Base-by-base conservation (phyloP, 2,329 filamentous ascomycete species). In the Emydomyces testavorans region DNA sequence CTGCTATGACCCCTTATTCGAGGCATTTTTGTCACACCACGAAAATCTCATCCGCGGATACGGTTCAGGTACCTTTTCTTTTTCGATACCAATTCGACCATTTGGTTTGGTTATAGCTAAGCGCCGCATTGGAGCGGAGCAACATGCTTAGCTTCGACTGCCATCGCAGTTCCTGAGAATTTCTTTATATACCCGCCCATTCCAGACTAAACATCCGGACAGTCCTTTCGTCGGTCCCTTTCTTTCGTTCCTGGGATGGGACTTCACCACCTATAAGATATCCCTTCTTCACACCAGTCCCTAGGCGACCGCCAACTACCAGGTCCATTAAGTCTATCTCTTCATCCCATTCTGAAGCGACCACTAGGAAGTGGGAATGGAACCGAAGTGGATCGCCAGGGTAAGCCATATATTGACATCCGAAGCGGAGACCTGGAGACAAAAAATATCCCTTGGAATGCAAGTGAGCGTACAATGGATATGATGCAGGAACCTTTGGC, bases 211-310 rank as follows among this genome's bases (percentile, higher is more conserved):
- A 94, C 0, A 83, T 78, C 55, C 85, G 75, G 18, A 90, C 66
- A 26, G 53, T 60, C 16, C 56, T 46, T 49, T 57, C 42, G n/a
- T 52, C 65, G 44, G 63, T 53, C 20, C 60, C 53, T 26, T 60
- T 72, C 13, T 62, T 56, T 8, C 61, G 63, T 28, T 70, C 63
- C 32, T 59, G 61, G 1, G 62, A 58, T 6, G 63, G 39, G 46
- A 75, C 69, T 57, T 77, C 72, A 0, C 86, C 88, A 5, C 89
- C 90, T 49, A 98, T 75, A 46, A 98, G 69, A 58, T 88, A 95
- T 0, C 86, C 85, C 67, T 98, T 98, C 73, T 98, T 98, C 16
- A 96, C 92, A 42, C 86, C 86, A 1, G 92, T 96, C 0, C 89
- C 92, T 53, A 98, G 66, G 56, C 92, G 76, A 4, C 92, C 92